Conservation (phyloP, 1,139 yeast genomes). For the Suhomyces panamericanus region DNA sequence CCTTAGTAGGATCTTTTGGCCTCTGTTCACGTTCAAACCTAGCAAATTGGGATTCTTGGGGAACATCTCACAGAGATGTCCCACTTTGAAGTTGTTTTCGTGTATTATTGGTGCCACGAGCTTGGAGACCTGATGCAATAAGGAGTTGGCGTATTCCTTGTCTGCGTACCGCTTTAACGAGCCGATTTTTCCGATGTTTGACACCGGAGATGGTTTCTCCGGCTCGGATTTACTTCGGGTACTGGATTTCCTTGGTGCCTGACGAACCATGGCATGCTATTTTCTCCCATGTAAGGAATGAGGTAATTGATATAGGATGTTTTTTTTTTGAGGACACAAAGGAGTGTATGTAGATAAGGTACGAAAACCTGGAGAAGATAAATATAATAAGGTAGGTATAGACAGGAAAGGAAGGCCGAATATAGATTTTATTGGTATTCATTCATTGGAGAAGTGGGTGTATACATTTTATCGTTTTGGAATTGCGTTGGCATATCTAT, state of each 20-base stretch:
- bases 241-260: slow-evolving; percentile 3
- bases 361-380: no score
- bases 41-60: slow-evolving; percentile 69
- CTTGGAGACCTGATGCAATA: slow-evolving; percentile 62
- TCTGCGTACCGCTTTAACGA: slow-evolving; percentile 55
- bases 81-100: slow-evolving; percentile 64
- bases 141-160: slow-evolving; percentile 55
- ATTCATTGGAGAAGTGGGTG: no score
- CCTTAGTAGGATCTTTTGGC: slow-evolving; percentile 71
- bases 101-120: slow-evolving; percentile 75
- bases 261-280: slow-evolving; percentile 10
- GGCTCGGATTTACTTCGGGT: slow-evolving; percentile 4
- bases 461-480: no score
- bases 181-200: slow-evolving; percentile 53
- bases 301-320: not conserved
- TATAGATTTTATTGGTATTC: no score
- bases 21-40: slow-evolving; percentile 87
- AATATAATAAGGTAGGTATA: no score
- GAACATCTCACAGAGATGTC: slow-evolving; percentile 74
- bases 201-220: slow-evolving; percentile 43
- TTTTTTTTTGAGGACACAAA: not conserved
- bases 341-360: not conserved
- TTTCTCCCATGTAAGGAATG: not conserved
- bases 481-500: no score
- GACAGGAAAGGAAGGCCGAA: no score